Conservation (phyloP, 352 stramenopile species). For the Poterioochromonas sp. region DNA sequence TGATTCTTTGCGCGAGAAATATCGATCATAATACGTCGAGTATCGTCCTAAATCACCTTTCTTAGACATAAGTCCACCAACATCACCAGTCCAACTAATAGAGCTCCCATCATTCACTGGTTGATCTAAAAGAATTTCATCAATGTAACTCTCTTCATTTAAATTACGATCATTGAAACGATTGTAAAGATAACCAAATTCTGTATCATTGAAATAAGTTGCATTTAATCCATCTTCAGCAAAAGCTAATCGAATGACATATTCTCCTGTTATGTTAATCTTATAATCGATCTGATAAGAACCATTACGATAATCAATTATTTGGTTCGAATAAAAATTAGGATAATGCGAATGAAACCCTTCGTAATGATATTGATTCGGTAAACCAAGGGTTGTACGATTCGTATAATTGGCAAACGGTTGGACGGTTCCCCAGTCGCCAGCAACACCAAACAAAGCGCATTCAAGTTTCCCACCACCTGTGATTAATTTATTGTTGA, state of each 20-base stretch:
- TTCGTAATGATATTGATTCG: conserved; percentile 24
- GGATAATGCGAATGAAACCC: conserved; percentile 20
- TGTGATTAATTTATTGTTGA: conserved; percentile 3
- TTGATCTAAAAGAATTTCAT: not conserved
- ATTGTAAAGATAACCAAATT: conserved; percentile 23
- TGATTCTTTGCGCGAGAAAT: not conserved
- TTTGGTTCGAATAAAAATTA: not conserved
- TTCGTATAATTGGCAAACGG: not conserved
- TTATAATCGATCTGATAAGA: not conserved
- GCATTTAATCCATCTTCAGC: conserved; percentile 27
- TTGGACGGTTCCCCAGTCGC: conserved; percentile 23
- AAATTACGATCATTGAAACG: too few species aligned
- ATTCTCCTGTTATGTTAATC: not conserved
- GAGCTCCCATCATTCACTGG: not conserved
- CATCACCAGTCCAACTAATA: conserved; percentile 29
- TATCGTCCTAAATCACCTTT: conserved; percentile 1
- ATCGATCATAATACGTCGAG: not conserved
- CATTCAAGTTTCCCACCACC: not conserved
- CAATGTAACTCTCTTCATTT: not conserved
- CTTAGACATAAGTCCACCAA: not conserved
- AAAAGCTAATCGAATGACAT: conserved; percentile 23
- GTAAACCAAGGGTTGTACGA: not conserved
- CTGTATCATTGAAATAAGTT: conserved; percentile 33
- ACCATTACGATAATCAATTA: conserved; percentile 21
- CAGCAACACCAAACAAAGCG: conserved; percentile 7